Base-by-base conservation (phyloP, 768 basidiomycete species). In the Boletus barrowsii region DNA sequence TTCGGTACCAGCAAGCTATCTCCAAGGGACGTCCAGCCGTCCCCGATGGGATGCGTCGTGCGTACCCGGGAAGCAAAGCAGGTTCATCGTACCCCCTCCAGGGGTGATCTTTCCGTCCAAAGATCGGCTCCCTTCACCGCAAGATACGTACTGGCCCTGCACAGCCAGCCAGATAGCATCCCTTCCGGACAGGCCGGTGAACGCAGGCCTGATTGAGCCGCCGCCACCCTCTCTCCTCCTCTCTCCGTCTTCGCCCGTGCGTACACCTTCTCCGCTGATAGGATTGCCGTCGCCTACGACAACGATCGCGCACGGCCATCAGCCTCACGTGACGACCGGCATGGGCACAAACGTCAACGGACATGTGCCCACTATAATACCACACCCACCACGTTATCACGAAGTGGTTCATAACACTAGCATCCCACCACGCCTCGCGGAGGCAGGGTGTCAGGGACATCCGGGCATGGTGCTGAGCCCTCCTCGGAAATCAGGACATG, bases 371-470 rank as follows among this genome's bases (percentile, higher is more conserved):
- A 55, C 55, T 30, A 56, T 60, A 44, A 45, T 52, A 49, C 43
- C 55, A 54, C 53, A 53, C 1, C 51, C 60, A 20, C 49, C 63
- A 53, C 66, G 55, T 39, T 61, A 66, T 58, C 61, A 57, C 26
- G 66, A 68, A 32, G 24, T 57, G 4, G 46, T 43, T 3, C 51
- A 36, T 15, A 36, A 13, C 5, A 15, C 20, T 6, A n/a, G 17
- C 29, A 35, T 47, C 5, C 41, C 58, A 42, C 57, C 55, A n/a
- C 61, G 59, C 63, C 66, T 63, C 52, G 48, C 57, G 58, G 65
- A 68, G 10, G 55, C 54, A 51, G 66, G 61, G 47, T 53, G 57
- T 57, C 66, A 65, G 62, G 66, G 43, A 67, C 65, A 47, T 13
- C 15, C 53, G 13, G 33, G 45, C 5, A 53, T 56, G 51, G 37